Conservation (phyloP, 192 early-diverging fungal genomes). For the Backusella luteola region DNA sequence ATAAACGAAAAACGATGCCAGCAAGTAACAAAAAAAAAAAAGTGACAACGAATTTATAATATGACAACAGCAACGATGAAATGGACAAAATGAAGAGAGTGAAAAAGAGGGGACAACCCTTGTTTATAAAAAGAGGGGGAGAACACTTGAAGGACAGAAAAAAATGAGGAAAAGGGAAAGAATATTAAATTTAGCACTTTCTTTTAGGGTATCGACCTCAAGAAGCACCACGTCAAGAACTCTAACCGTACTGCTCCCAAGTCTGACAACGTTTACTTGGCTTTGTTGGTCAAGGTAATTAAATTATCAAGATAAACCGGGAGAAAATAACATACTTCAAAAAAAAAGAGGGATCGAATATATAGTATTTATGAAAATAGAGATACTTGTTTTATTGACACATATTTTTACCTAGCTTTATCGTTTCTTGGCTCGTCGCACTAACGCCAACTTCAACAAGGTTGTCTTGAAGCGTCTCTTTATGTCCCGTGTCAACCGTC, state of each 20-base stretch:
- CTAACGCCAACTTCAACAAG: slow-evolving; percentile 98
- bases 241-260: slow-evolving; percentile 83
- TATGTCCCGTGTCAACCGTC: slow-evolving; percentile 97
- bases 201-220: slow-evolving; percentile 95
- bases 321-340: too few relatives aligned
- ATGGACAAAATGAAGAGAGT: background rate
- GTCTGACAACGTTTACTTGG: slow-evolving; percentile 96
- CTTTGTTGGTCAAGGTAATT: slow-evolving; percentile 94
- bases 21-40: background rate
- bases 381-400: background rate
- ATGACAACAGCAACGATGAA: background rate
- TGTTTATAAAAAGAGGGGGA: background rate
- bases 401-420: slow-evolving; percentile 68
- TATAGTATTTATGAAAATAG: background rate
- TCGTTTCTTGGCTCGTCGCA: slow-evolving; percentile 98
- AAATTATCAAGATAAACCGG: too few relatives aligned
- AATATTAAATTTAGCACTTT: too few relatives aligned
- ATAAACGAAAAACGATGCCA: background rate
- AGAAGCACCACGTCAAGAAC: slow-evolving; percentile 99
- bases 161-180: background rate
- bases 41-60: background rate
- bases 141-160: background rate
- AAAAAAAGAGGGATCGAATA: too few relatives aligned
- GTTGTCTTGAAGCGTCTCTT: slow-evolving; percentile 97
- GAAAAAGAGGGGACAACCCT: background rate